Evolutionary conservation across 768 basidiomycete species (phyloP).

Genomic region (Pleurotus cornucopiae): DNA sequence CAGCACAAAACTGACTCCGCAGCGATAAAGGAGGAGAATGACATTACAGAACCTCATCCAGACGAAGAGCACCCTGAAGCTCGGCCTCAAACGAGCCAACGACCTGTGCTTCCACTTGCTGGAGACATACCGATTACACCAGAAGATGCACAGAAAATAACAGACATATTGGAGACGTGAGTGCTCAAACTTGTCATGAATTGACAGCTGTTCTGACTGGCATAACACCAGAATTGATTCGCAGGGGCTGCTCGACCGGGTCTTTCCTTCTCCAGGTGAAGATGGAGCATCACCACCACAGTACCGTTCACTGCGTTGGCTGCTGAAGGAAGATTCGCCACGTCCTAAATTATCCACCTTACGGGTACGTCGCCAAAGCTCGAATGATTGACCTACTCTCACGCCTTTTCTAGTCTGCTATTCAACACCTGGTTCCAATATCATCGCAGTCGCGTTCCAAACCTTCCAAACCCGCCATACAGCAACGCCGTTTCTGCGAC

Average conservation of each 20-base stretch:
- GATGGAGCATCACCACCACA: constrained; percentile 38
- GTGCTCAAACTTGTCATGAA: constrained; percentile 17
- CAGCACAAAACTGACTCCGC: constrained; percentile 34
- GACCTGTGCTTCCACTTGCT: constrained; percentile 27
- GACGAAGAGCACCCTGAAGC: constrained; percentile 4
- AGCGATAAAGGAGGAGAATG: constrained; percentile 8
- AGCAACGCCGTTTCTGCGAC: constrained; percentile 72
- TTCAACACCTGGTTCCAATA: constrained; percentile 64
- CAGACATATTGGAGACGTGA: constrained; percentile 51
- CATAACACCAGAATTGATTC: constrained; percentile 52
- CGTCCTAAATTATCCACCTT: constrained; percentile 49
- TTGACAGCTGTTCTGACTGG: neutral
- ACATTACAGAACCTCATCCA: neutral
- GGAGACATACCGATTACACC: constrained; percentile 45
- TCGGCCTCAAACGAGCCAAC: neutral
- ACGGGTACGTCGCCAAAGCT: constrained; percentile 37
- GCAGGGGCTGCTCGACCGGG: constrained; percentile 77
- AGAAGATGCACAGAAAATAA: constrained; percentile 43
- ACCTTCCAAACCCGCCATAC: constrained; percentile 56
- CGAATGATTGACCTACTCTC: too few species aligned
- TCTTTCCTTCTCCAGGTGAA: constrained; percentile 52
- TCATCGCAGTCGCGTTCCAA: constrained; percentile 64
- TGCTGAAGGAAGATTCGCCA: constrained; percentile 49
- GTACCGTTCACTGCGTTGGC: constrained; percentile 46
- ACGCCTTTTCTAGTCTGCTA: constrained; percentile 43